phyloP scores from a whole-genome alignment of 2,329 filamentous ascomycete genomes.

The Dactylellina sp. region DNA sequence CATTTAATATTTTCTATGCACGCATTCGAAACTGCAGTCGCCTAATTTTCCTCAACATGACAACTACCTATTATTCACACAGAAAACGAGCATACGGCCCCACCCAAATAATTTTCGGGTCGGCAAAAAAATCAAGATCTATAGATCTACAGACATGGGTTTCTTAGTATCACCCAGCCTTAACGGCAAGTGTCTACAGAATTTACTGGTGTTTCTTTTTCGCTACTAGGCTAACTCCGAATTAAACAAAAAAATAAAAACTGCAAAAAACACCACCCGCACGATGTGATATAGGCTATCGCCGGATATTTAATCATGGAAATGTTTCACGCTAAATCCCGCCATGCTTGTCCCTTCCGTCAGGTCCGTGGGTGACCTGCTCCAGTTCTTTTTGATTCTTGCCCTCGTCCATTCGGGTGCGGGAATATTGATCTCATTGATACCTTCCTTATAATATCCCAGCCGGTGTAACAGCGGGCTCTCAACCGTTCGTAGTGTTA shows the following conservation, averaged over 20 bases:
- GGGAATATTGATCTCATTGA: conserved; percentile 43
- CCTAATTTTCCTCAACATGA: too few relatives aligned
- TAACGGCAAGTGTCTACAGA: too few relatives aligned
- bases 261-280: background rate
- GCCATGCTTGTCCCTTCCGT: conserved; percentile 38
- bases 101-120: too few relatives aligned
- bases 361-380: conserved; percentile 32
- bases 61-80: too few relatives aligned
- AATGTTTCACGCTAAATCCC: conserved; percentile 50
- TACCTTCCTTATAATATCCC: conserved; percentile 44
- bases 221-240: too few relatives aligned
- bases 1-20: too few relatives aligned
- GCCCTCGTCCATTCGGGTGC: conserved; percentile 47
- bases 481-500: conserved; percentile 63
- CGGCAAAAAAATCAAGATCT: too few relatives aligned
- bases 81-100: too few relatives aligned
- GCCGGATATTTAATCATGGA: conserved; percentile 28
- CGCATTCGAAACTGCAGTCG: too few relatives aligned
- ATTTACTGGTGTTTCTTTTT: background rate
- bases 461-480: conserved; percentile 62
- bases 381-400: conserved; percentile 52
- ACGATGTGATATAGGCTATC: background rate
- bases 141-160: too few relatives aligned
- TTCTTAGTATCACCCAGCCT: too few relatives aligned
- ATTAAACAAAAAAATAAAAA: background rate